Conservation (phyloP, 371 early-diverging fungal genomes). For the Mortierella sp. region DNA sequence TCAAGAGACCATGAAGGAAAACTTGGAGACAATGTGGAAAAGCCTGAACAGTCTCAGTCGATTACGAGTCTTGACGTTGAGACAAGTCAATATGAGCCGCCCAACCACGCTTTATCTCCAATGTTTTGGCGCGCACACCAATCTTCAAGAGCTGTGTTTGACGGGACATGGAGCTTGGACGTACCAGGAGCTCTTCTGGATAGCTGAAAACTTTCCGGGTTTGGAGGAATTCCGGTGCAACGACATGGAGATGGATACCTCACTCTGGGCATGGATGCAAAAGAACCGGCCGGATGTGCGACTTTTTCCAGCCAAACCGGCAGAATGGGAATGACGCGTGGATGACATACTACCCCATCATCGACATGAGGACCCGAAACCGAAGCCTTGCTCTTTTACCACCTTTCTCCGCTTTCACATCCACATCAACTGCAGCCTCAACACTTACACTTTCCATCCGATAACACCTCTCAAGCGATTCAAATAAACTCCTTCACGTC, state of each 20-base stretch:
- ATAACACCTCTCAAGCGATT: too few relatives aligned
- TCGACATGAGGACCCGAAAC: background rate
- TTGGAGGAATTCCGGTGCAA: conserved; percentile 13
- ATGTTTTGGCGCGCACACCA: background rate
- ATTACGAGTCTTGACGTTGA: conserved; percentile 8
- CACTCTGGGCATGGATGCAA: conserved; percentile 18
- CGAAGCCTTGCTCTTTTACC: background rate
- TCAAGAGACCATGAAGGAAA: background rate
- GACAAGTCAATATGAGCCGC: too few relatives aligned
- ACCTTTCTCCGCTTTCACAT: background rate
- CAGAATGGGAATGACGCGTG: background rate
- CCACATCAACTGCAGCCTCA: too few relatives aligned
- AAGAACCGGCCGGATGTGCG: conserved; percentile 3
- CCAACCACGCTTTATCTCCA: background rate
- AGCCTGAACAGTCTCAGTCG: background rate
- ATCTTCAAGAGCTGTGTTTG: conserved; percentile 4
- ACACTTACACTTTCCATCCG: too few relatives aligned
- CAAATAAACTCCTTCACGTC: background rate
- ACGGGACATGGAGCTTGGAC: conserved; percentile 9
- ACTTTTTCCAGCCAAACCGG: background rate
- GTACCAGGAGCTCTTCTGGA: conserved; percentile 9
- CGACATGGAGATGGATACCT: conserved; percentile 11
- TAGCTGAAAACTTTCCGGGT: conserved; percentile 12
- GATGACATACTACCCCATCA: background rate
- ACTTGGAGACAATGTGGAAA: background rate